Evolutionary conservation across 768 basidiomycete genomes (phyloP).

Genomic region (Tephrocybe sp.): DNA sequence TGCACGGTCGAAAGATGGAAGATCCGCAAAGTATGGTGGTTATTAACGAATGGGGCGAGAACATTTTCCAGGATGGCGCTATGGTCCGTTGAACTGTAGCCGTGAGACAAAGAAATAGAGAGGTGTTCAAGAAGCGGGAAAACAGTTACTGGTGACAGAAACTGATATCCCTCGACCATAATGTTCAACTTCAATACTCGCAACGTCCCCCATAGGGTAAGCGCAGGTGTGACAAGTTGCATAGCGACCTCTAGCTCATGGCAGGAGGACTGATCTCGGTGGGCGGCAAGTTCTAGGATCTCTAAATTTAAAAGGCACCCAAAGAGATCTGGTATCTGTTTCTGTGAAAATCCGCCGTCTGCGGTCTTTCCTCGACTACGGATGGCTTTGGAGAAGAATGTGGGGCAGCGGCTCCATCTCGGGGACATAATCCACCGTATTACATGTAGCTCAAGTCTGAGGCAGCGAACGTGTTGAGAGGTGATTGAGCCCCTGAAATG

Average conservation of each 20-base stretch:
- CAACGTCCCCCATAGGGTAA: slow-evolving; percentile 2
- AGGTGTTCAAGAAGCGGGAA: slow-evolving; percentile 19
- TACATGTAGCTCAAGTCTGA: slow-evolving; percentile 2
- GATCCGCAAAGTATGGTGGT: slow-evolving; percentile 17
- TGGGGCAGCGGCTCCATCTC: not conserved
- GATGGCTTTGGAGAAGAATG: not conserved
- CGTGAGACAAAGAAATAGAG: slow-evolving; percentile 16
- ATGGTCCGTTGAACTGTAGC: slow-evolving; percentile 14
- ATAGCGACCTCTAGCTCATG: not conserved
- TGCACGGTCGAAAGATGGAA: slow-evolving; percentile 4
- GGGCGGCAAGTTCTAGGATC: not conserved
- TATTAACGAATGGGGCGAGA: slow-evolving; percentile 23
- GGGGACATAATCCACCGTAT: not conserved
- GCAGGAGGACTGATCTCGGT: not conserved
- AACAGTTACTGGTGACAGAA: slow-evolving; percentile 7
- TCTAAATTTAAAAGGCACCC: not conserved
- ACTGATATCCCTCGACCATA: slow-evolving; percentile 19
- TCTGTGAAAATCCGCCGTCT: not conserved
- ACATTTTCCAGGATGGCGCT: slow-evolving; percentile 9
- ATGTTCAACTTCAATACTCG: slow-evolving; percentile 17
- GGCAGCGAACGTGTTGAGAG: slow-evolving; percentile 1
- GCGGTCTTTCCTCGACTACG: not conserved
- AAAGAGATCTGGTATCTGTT: not conserved
- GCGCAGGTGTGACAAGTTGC: not conserved
- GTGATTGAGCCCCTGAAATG: not conserved